A percentile compares a stretch with the other conserved stretches of the same genome.
These are phyloP conservation scores for Phytophthora hybrid DNA, from an alignment of 352 stramenopile species.

Conservation along the genomic window DNA sequence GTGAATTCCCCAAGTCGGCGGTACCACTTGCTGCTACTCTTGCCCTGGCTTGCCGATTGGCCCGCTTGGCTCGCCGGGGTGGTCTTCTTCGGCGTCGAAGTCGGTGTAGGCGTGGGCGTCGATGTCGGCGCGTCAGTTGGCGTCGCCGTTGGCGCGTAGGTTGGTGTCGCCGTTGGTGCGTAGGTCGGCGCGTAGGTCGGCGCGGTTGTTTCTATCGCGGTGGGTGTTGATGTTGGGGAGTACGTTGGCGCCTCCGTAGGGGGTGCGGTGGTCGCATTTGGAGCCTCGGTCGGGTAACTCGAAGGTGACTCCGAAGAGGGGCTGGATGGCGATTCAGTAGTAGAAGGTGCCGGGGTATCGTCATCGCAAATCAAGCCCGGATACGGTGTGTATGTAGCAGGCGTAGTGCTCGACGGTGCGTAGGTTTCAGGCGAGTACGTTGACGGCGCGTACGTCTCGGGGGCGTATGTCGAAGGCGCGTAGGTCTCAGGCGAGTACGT, in stretches of 20 bases:
- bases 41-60: conserved; percentile 22
- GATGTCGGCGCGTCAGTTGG: too few species aligned
- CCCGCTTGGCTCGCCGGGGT: conserved; percentile 18
- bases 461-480: neutral
- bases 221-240: neutral
- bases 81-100: conserved; percentile 27
- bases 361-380: conserved; percentile 24
- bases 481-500: conserved; percentile 5
- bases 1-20: conserved; percentile 31
- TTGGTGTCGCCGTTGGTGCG: too few species aligned
- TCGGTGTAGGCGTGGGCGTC: neutral
- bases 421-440: conserved; percentile 9
- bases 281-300: conserved; percentile 8
- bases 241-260: neutral
- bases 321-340: neutral
- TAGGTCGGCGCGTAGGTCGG: conserved; percentile 1
- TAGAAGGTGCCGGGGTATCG: conserved; percentile 14
- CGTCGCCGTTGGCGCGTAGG: too few species aligned
- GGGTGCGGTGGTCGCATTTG: neutral
- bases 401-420: neutral
- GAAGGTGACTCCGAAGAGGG: neutral
- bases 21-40: conserved; percentile 26
- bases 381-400: neutral
- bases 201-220: neutral
- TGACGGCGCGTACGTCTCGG: conserved; percentile 3